Evolutionary conservation across 768 basidiomycete genomes (phyloP), one percentile per base, ranked within the genome.

Genomic region (Suillus americanus): DNA sequence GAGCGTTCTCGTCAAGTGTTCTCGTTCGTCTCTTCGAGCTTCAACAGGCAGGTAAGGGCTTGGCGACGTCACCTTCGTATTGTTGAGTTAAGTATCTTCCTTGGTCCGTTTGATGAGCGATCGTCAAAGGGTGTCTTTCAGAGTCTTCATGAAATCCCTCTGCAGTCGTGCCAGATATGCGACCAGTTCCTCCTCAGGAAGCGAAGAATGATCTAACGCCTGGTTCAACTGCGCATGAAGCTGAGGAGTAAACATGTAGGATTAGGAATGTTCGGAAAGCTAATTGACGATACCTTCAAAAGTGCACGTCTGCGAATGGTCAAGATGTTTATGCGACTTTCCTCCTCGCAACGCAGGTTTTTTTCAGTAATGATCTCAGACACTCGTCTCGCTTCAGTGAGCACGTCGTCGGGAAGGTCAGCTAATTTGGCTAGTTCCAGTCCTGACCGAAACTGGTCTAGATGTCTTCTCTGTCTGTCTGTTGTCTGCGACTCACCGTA

Each of bases 381-480:
- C 0, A 92, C 85, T 62, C 85, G 79, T 64, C 77, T 83, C 6
- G 85, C 89, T 73, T 91, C 88, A 5, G 70, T 66, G 48, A 95
- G 73, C 14, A 97, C 86, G 55, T 91, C 85, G 0, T 74, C 66
- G 0, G 97, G 97, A 0, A 99, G 80, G 71, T 95, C 94, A 1
- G 94, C 95, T 6, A 97, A 83, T 55, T 86, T 86, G 14, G 96
- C 95, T 33, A 98, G 84, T 69, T 97, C 92, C 13, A 99, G 80
- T 3, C 97, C 96, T 96, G 67, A 28, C n/a, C 41, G 43, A 41
- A 41, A 18, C 23, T 25, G 33, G 28, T 62, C n/a, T 30, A 62
- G 4, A 8, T 23, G 18, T 20, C 45, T 4, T n/a, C 9, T 28
- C 62, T n/a, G 46, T 50, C 63, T 18, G 62, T 33, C 28, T 63